These are phyloP conservation scores for Penicillium maclennaniae DNA, from an alignment of 495 filamentous ascomycete species.

Conservation along the genomic window DNA sequence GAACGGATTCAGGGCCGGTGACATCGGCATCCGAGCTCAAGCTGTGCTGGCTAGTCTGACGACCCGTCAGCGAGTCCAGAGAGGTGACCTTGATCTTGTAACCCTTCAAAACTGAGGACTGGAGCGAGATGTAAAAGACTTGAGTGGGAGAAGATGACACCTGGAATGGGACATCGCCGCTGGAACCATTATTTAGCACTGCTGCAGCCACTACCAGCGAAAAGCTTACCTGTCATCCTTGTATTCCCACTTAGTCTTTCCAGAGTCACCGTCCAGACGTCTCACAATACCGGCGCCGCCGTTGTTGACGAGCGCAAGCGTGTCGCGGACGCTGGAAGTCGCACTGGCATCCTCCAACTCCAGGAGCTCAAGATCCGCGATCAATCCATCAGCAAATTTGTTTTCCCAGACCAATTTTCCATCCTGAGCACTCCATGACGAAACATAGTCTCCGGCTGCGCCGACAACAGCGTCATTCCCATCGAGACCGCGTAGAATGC, in stretches of 20 bases:
- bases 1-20: slow-evolving; percentile 58
- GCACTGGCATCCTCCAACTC: slow-evolving; percentile 59
- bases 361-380: slow-evolving; percentile 76
- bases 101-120: slow-evolving; percentile 60
- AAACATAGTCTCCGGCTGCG: slow-evolving; percentile 61
- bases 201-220: slow-evolving; percentile 7
- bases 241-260: slow-evolving; percentile 75
- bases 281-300: slow-evolving; percentile 53
- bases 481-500: slow-evolving; percentile 67
- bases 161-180: slow-evolving; percentile 70
- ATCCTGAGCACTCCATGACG: slow-evolving; percentile 79
- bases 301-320: slow-evolving; percentile 61
- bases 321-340: slow-evolving; percentile 54
- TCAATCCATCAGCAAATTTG: slow-evolving; percentile 49
- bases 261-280: slow-evolving; percentile 67
- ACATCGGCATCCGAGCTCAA: slow-evolving; percentile 74
- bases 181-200: slow-evolving; percentile 26
- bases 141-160: slow-evolving; percentile 70
- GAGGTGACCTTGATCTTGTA: slow-evolving; percentile 70
- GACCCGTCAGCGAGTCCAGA: slow-evolving; percentile 68
- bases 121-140: slow-evolving; percentile 73
- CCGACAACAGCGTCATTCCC: slow-evolving; percentile 69
- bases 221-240: slow-evolving; percentile 52
- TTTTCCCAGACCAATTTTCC: slow-evolving; percentile 75
- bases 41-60: slow-evolving; percentile 57